Percentiles rank a stretch among this genome's conserved stretches.
phyloP scores from a whole-genome alignment of 2,329 filamentous ascomycete species.

The Hypoxylon sp. region DNA sequence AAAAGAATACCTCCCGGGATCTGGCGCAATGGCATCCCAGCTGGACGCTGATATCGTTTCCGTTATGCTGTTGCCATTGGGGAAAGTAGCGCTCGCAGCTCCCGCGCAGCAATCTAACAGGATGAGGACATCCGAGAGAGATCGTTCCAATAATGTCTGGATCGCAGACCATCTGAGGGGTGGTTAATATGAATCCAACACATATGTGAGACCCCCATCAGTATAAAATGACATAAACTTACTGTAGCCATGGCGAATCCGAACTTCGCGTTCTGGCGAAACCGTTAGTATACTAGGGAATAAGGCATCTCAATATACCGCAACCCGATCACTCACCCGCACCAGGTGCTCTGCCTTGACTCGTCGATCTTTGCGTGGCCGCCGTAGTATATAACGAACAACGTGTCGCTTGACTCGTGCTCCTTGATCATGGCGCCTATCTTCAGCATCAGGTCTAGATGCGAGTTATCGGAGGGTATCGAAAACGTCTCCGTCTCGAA shows the following conservation, averaged over 20 bases:
- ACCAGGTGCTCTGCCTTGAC: conserved; percentile 67
- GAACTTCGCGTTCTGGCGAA: conserved; percentile 55
- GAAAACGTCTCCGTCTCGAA: conserved; percentile 66
- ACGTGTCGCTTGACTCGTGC: conserved; percentile 61
- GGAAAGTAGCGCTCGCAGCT: conserved; percentile 66
- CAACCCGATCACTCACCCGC: conserved; percentile 54
- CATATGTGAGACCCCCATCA: conserved; percentile 17
- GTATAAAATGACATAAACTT: conserved; percentile 39
- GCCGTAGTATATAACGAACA: conserved; percentile 67
- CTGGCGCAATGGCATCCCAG: conserved; percentile 67
- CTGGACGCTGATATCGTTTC: conserved; percentile 69
- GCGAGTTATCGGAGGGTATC: conserved; percentile 65
- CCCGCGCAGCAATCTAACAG: conserved; percentile 67
- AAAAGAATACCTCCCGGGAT: conserved; percentile 67
- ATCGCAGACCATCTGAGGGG: conserved; percentile 63
- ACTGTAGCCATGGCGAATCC: conserved; percentile 64
- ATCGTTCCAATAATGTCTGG: conserved; percentile 65
- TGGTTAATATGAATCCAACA: conserved; percentile 15
- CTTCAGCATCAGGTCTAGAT: conserved; percentile 65
- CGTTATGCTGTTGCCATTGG: conserved; percentile 65
- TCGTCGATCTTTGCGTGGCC: conserved; percentile 68
- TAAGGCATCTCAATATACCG: background rate
- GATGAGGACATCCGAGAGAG: conserved; percentile 64
- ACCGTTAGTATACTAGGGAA: conserved; percentile 20
- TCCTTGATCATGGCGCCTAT: conserved; percentile 65